Base-by-base conservation (phyloP, 495 filamentous ascomycete genomes). In the Penicillium ochrochloron region DNA sequence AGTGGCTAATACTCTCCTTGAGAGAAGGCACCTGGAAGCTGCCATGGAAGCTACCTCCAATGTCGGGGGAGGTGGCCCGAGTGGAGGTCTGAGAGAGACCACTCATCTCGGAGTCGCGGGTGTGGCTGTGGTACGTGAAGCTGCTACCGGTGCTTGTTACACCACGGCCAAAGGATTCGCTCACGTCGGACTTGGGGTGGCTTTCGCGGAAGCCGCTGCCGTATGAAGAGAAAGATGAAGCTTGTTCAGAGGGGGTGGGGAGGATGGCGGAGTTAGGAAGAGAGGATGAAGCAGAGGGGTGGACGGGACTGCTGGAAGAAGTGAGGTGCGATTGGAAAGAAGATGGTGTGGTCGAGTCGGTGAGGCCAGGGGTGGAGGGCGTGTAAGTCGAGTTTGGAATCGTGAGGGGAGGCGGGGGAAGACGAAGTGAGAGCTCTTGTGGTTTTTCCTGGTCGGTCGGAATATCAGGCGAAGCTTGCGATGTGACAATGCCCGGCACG, bases 21-120 rank as follows among this genome's bases (percentile, higher is more conserved):
- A 89, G 72, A 1, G 77, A 80, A 9, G 76, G 78, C 19, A 84
- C 81, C 9, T 74, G 66, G 63, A 70, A 76, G 70, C 70, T 73
- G 25, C 69, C 70, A 33, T 73, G 66, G 63, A 71, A 74, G 70
- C 68, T 72, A 27, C 69, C 68, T 31, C 76, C 70, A 50, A 84
- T 80, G 51, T 97, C 94, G 39, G 94, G 94, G 0, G 93, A 96
- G 33, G 94, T 97, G 42, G 94, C 93, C 52, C 93, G 83, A 2
- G 94, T 97, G 17, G 94, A 98, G 3, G 86, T 87, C 70, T 89
- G 88, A 10, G 94, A 97, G 7, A 94, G 72, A 42, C 89, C 82
- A 70, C 91, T 95, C 66, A 88, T 86, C 69, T 94, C 92, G 2
- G 93, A 96, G 66, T 92, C 91, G 37, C 91, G 88, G 53, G 86